Conservation (phyloP, 805 yeast species). For the Teunomyces lycoperdinae region DNA sequence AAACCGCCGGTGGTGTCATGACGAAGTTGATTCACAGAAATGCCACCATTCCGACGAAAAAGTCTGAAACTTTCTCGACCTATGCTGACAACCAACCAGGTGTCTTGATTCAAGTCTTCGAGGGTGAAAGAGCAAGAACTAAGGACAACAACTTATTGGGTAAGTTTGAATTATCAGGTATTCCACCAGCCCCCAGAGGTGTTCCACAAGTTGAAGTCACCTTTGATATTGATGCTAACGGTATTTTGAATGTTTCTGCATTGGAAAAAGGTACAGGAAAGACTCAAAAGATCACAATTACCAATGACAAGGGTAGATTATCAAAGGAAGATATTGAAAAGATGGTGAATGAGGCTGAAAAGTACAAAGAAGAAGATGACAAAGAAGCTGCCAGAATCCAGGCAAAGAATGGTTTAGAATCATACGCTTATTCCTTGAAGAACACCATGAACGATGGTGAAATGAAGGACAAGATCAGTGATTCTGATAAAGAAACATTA, state of each 20-base stretch:
- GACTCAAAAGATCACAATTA: slow-evolving; percentile 84
- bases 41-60: slow-evolving; percentile 93
- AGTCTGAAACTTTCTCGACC: slow-evolving; percentile 92
- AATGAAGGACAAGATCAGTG: slow-evolving; percentile 43
- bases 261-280: slow-evolving; percentile 94
- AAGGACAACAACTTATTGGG: slow-evolving; percentile 90
- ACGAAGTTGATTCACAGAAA: slow-evolving; percentile 92
- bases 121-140: slow-evolving; percentile 95
- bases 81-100: slow-evolving; percentile 97
- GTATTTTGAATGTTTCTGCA: slow-evolving; percentile 82
- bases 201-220: slow-evolving; percentile 89
- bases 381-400: slow-evolving; percentile 80
- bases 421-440: slow-evolving; percentile 80
- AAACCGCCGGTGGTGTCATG: slow-evolving; percentile 97
- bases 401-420: slow-evolving; percentile 84
- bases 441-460: slow-evolving; percentile 56
- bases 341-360: slow-evolving; percentile 97
- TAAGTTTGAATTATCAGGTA: slow-evolving; percentile 80
- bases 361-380: slow-evolving; percentile 88
- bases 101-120: slow-evolving; percentile 88
- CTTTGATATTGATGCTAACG: slow-evolving; percentile 84
- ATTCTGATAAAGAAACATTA: slow-evolving; percentile 52
- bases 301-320: slow-evolving; percentile 92
- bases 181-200: slow-evolving; percentile 91
- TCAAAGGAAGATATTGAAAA: slow-evolving; percentile 92